A percentile compares a stretch with the other conserved stretches of the same genome.
Evolutionary conservation across 2,329 filamentous ascomycete genomes (phyloP).

Genomic region (Scedosporium dehoogii): DNA sequence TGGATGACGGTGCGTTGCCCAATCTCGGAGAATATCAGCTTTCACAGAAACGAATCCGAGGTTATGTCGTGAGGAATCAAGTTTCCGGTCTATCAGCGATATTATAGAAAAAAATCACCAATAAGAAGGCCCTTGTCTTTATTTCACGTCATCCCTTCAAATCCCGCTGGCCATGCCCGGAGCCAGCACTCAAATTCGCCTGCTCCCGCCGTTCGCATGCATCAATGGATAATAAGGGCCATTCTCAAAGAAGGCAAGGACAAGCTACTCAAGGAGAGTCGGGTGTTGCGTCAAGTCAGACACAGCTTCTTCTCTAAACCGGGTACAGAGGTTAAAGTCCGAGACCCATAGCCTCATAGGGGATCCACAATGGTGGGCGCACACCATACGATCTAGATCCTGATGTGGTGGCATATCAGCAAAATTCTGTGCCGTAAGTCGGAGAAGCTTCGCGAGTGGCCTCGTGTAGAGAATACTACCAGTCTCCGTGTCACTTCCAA

Average conservation of each 20-base stretch:
- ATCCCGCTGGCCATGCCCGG: neutral
- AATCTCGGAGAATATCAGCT: too few relatives aligned
- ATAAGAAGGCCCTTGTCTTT: too few relatives aligned
- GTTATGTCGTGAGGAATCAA: too few relatives aligned
- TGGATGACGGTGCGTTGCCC: too few relatives aligned
- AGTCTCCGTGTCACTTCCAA: conserved; percentile 13
- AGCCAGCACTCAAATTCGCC: neutral
- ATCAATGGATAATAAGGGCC: conserved; percentile 14
- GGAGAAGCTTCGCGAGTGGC: neutral
- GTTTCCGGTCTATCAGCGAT: too few relatives aligned
- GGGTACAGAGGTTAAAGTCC: conserved; percentile 19
- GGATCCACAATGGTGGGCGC: conserved; percentile 8
- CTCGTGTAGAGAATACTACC: neutral
- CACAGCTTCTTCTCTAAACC: neutral
- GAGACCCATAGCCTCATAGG: conserved; percentile 18
- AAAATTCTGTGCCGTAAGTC: neutral
- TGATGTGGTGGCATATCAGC: neutral
- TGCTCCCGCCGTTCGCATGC: neutral
- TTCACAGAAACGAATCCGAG: too few relatives aligned
- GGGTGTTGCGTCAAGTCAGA: conserved; percentile 13
- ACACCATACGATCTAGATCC: neutral
- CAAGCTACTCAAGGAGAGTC: conserved; percentile 11
- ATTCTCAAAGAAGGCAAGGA: conserved; percentile 13
- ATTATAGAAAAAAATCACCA: too few relatives aligned
- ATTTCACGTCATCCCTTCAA: neutral